A percentile compares a stretch with the other conserved stretches of the same genome.
Evolutionary conservation across 2,329 filamentous ascomycete species (phyloP).

Genomic region (Calonectria naviculata): DNA sequence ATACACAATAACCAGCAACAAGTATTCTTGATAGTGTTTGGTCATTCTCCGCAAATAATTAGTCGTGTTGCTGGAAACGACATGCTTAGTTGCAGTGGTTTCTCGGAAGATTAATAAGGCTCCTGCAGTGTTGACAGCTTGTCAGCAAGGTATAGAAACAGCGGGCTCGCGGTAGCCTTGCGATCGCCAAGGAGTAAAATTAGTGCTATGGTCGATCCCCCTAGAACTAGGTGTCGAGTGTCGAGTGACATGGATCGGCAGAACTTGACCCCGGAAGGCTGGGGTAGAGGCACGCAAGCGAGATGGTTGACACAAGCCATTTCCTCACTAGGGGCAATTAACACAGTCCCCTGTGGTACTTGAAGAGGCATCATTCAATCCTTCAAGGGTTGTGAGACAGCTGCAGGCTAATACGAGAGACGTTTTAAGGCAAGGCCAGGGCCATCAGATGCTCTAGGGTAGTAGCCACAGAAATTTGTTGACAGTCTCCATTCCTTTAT

Average conservation of each 20-base stretch:
- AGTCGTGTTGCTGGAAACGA: no score
- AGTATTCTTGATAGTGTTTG: neutral
- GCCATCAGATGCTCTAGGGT: neutral
- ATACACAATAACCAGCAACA: no score
- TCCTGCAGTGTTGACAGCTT: neutral
- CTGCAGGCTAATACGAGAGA: neutral
- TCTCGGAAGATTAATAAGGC: neutral
- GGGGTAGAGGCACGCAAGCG: neutral
- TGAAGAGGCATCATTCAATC: neutral
- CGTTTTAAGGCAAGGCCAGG: no score
- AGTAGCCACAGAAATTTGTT: no score
- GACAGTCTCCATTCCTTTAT: neutral
- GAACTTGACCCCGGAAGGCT: neutral
- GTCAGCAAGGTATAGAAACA: neutral
- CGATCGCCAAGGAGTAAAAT: neutral
- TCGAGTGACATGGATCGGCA: neutral
- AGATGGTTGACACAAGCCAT: neutral
- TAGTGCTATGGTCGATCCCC: neutral
- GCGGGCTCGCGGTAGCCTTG: neutral
- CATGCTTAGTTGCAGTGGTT: neutral
- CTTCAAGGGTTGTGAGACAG: neutral
- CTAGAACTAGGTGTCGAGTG: no score
- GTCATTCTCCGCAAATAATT: neutral
- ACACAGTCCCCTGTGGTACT: no score
- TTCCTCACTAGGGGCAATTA: neutral